Conservation (phyloP, 192 early-diverging fungal genomes). For the Dissophora ornata region DNA sequence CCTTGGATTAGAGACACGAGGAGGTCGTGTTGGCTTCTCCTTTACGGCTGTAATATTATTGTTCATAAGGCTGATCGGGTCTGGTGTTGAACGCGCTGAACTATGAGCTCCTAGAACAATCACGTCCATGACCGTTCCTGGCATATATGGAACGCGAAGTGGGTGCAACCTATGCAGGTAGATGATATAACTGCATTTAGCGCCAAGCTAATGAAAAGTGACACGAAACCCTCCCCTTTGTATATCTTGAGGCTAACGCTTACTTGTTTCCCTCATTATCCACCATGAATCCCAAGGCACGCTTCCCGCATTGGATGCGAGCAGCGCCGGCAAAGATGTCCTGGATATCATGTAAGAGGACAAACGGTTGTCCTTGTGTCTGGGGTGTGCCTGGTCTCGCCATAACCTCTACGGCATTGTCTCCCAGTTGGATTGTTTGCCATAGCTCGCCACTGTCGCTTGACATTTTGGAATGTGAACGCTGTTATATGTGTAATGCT, state of each 20-base stretch:
- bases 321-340: background rate
- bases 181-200: background rate
- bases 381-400: background rate
- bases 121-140: background rate
- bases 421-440: background rate
- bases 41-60: too few relatives aligned
- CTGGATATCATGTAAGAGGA: background rate
- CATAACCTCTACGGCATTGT: background rate
- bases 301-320: slow-evolving; percentile 5
- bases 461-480: background rate
- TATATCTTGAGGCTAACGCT: too few relatives aligned
- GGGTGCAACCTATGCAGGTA: background rate
- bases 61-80: too few relatives aligned
- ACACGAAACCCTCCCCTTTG: too few relatives aligned
- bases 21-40: too few relatives aligned
- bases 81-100: too few relatives aligned
- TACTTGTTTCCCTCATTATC: slow-evolving; percentile 4
- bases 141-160: slow-evolving; percentile 5
- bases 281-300: slow-evolving; percentile 10
- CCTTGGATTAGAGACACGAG: too few relatives aligned
- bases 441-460: background rate
- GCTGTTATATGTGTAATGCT: background rate
- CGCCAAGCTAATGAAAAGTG: background rate
- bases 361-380: background rate
- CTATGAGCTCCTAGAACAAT: too few relatives aligned